These are phyloP conservation scores for Zelonia costaricensis DNA, from an alignment of 208 protist genomes.

Conservation along the genomic window DNA sequence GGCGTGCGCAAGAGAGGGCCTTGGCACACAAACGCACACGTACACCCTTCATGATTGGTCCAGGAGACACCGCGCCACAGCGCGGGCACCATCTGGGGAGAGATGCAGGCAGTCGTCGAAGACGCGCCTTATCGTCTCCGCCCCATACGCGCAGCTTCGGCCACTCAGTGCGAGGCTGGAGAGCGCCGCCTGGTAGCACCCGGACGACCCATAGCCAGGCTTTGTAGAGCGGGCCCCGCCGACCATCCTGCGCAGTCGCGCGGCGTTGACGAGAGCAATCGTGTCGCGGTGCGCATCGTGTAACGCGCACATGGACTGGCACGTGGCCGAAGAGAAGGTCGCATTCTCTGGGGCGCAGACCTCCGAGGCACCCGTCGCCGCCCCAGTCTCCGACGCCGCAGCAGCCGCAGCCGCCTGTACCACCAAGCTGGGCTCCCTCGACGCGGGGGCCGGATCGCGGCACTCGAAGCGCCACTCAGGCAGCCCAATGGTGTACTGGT, in stretches of 20 bases:
- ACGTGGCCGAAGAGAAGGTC: no score
- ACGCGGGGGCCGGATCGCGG: neutral
- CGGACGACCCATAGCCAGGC: neutral
- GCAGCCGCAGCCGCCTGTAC: neutral
- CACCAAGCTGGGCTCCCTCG: no score
- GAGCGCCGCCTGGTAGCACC: slow-evolving; percentile 20
- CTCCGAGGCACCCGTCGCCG: no score
- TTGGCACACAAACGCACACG: no score
- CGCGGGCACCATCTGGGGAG: slow-evolving; percentile 8
- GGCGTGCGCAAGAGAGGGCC: no score
- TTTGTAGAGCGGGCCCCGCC: no score
- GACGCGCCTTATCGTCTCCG: neutral
- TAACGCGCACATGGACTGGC: no score
- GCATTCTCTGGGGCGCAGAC: no score
- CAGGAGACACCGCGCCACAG: slow-evolving; percentile 11
- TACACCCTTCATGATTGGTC: neutral
- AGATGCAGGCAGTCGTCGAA: slow-evolving; percentile 30
- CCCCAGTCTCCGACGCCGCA: neutral
- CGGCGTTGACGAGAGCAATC: no score
- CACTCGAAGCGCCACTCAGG: slow-evolving; percentile 1
- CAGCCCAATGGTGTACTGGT: neutral
- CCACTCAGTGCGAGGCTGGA: no score
- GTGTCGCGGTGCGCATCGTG: no score
- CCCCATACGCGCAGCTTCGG: slow-evolving; percentile 1
- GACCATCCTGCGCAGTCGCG: no score